Evolutionary conservation across 495 filamentous ascomycete species (phyloP).

Genomic region (Xylaria acuta): DNA sequence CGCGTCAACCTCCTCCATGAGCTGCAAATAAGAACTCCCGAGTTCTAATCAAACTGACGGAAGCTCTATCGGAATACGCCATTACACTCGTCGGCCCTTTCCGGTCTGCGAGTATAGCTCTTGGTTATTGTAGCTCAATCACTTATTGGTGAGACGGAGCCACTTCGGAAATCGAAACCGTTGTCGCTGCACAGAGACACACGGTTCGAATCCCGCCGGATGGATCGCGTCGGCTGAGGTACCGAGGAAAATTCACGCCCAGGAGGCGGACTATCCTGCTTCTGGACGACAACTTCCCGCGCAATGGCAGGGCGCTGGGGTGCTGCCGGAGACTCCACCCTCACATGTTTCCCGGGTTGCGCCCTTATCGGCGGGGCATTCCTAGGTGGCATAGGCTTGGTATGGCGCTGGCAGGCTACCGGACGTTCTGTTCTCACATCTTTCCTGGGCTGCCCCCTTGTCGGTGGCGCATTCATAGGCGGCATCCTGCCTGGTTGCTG

Average conservation of each 20-base stretch:
- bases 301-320: background rate
- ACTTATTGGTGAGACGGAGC: constrained; percentile 26
- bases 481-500: constrained; percentile 17
- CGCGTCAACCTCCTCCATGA: background rate
- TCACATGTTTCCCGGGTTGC: background rate
- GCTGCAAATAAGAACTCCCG: background rate
- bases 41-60: too few species aligned
- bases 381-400: background rate
- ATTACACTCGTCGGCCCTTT: too few species aligned
- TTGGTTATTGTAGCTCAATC: too few species aligned
- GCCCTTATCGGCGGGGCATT: background rate
- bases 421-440: background rate
- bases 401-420: background rate
- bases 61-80: too few species aligned
- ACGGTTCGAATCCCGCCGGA: constrained; percentile 28
- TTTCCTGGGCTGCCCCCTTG: background rate
- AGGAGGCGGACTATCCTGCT: background rate
- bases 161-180: background rate
- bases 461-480: background rate
- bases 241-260: background rate
- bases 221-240: background rate
- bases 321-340: background rate
- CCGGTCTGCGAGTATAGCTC: background rate
- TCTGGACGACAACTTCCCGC: constrained; percentile 7
- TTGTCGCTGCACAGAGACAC: constrained; percentile 28